Evolutionary conservation across 257 asterid genomes (phyloP), one percentile per base, ranked within the genome.

Genomic region (Sherardia arvensis): DNA sequence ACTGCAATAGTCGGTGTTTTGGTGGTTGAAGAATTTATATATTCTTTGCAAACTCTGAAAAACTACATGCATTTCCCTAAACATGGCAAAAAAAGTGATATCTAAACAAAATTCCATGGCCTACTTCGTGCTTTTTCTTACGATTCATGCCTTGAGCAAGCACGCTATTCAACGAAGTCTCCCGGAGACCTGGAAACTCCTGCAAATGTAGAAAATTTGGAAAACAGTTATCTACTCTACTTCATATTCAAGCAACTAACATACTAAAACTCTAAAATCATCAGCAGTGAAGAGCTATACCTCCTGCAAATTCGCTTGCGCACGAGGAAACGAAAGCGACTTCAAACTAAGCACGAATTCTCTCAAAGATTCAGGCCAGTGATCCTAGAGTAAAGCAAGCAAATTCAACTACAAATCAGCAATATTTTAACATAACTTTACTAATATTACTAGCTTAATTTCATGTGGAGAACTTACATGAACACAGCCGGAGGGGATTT

Each of bases 41-140:
- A 30, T 30, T 30, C 34, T 30, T 30, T 6, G n/a, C n/a, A n/a
- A n/a, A n/a, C n/a, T n/a, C n/a, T 47, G 53, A 72, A 47, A 64
- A 66, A 56, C 43, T 69, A 18, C 22, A 51, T 27, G 5, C 36
- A 68, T 8, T 5, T 59, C 10, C 25, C 33, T 8, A 15, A 21
- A 59, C 63, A 6, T n/a, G 49, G 66, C 60, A 57, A 62, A 15
- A n/a, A 64, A 64, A 66, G 45, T 65, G 66, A 5, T 29, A 27
- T 38, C 30, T 29, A 54, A 29, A 27, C 32, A 26, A 51, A 68
- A 28, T 32, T 49, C 9, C 67, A 78, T 66, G 64, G 36, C 91
- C 63, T 81, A 91, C 96, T 84, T 91, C 98, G 60, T 91, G 98
- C 63, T 83, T 88, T 80, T 91, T 91, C 95, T 91, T 91, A 74